phyloP scores from a whole-genome alignment of 1,284 basidiomycete species.

The Phaffia rhodozyma region DNA sequence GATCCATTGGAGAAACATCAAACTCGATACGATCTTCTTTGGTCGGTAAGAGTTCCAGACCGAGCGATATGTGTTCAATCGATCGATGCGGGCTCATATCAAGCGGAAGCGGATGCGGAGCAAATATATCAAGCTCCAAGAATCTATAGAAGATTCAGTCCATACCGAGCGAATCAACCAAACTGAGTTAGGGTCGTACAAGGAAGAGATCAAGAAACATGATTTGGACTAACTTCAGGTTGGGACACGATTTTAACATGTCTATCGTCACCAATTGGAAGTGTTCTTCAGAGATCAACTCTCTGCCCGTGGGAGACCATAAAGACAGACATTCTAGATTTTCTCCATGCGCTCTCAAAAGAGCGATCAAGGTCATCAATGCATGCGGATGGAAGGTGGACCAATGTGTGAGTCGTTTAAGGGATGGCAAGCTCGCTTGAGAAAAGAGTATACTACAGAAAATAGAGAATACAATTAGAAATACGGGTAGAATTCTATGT shows the following conservation, averaged over 20 bases:
- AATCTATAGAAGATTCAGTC: not conserved
- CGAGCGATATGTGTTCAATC: slow-evolving; percentile 5
- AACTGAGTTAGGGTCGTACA: not conserved
- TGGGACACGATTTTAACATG: not conserved
- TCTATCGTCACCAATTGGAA: not conserved
- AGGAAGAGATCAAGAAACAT: not conserved
- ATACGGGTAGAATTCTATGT: too few relatives aligned
- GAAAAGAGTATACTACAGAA: slow-evolving; percentile 4
- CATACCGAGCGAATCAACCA: not conserved
- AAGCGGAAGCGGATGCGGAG: not conserved
- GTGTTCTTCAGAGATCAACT: not conserved
- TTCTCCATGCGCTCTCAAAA: slow-evolving; percentile 1
- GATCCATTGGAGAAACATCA: slow-evolving; percentile 6
- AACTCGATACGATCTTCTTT: slow-evolving; percentile 2
- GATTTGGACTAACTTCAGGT: not conserved
- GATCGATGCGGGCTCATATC: not conserved
- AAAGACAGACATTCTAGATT: slow-evolving; percentile 6
- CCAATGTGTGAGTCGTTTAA: slow-evolving; percentile 11
- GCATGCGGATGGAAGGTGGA: not conserved
- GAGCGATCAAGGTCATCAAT: not conserved
- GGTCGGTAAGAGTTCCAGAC: slow-evolving; percentile 7
- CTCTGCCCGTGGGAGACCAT: slow-evolving; percentile 5
- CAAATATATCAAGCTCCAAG: slow-evolving; percentile 15
- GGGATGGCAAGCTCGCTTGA: slow-evolving; percentile 3
- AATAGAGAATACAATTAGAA: not conserved